Base-by-base conservation (phyloP, 179 eudicot genomes). In the Amaranthus tricolor region DNA sequence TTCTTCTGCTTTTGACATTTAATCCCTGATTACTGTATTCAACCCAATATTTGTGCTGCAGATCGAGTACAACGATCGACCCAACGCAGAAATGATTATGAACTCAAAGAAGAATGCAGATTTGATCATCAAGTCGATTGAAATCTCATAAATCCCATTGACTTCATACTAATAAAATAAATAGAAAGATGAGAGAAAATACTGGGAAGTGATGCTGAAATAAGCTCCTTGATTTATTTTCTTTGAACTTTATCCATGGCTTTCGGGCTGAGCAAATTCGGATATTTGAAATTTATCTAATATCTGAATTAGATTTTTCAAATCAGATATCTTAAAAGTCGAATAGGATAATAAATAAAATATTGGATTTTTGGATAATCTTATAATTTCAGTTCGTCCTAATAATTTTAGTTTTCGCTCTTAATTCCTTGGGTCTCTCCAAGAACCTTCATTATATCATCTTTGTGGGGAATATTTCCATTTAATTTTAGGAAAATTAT, bases 21-120 rank as follows among this genome's bases (percentile, higher is more conserved):
- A 5, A 47, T 0, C 24, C 1, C 14, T 51, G 13, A 17, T 31
- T 78, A 14, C n/a, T 61, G 66, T 56, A 44, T 43, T 40, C 9
- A 40, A 70, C 45, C 17, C 21, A 7, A 68, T 56, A 59, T 60
- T 13, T 20, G 21, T 8, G 49, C 24, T 84, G 88, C 90, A 94
- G 98, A 85, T 95, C 69, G 95, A 89, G 9, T 88, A 90, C 80
- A 95, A 95, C 67, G 97, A 95, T 80, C 85, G 93, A 13, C 99
- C 97, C 20, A 95, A 95, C 70, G 99, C 99, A 12, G 95, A 95
- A 87, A 86, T 95, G 80, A 88, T 95, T 57, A 82, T 85, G 79
- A 87, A 89, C 76, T 89, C 99, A 17, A 95, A 89, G 93, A 85
- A 86, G 67, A 89, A 89, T 13, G 97, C 97, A 71, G 97, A 95